These are phyloP conservation scores for Dissoconium aciculare DNA, from an alignment of 2,329 filamentous ascomycete genomes.

Conservation along the genomic window DNA sequence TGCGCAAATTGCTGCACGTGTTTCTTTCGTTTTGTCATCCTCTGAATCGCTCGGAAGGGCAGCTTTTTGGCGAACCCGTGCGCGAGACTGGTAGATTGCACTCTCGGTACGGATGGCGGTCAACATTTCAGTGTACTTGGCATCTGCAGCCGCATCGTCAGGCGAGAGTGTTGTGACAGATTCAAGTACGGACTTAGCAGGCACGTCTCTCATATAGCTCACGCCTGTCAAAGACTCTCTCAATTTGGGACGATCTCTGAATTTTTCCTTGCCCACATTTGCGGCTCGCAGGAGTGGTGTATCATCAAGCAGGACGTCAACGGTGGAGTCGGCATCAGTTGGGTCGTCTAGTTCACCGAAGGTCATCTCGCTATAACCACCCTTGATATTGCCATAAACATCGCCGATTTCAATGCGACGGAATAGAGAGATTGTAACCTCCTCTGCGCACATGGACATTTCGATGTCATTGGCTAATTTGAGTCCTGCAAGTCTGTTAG, in stretches of 20 bases:
- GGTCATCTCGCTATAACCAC: slow-evolving; percentile 37
- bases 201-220: slow-evolving; percentile 24
- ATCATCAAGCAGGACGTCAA: slow-evolving; percentile 29
- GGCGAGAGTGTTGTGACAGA: slow-evolving; percentile 31
- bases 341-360: slow-evolving; percentile 29
- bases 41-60: slow-evolving; percentile 21
- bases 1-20: slow-evolving; percentile 37
- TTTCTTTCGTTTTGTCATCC: slow-evolving; percentile 28
- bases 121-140: slow-evolving; percentile 30
- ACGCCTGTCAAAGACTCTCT: slow-evolving; percentile 28
- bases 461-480: slow-evolving; percentile 40
- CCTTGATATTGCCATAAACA: slow-evolving; percentile 41
- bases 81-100: slow-evolving; percentile 24
- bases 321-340: slow-evolving; percentile 25
- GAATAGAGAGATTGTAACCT: slow-evolving; percentile 35
- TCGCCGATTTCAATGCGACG: slow-evolving; percentile 37
- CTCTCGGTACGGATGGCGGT: slow-evolving; percentile 28
- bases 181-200: slow-evolving; percentile 25
- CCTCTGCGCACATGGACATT: slow-evolving; percentile 36
- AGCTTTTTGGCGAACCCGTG: slow-evolving; percentile 17
- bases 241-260: slow-evolving; percentile 12
- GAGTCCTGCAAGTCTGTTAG: slow-evolving; percentile 23
- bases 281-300: slow-evolving; percentile 35
- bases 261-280: slow-evolving; percentile 17
- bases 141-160: slow-evolving; percentile 30